phyloP scores from a whole-genome alignment of 148 eudicot species.

The Vaccinium myrtillus region DNA sequence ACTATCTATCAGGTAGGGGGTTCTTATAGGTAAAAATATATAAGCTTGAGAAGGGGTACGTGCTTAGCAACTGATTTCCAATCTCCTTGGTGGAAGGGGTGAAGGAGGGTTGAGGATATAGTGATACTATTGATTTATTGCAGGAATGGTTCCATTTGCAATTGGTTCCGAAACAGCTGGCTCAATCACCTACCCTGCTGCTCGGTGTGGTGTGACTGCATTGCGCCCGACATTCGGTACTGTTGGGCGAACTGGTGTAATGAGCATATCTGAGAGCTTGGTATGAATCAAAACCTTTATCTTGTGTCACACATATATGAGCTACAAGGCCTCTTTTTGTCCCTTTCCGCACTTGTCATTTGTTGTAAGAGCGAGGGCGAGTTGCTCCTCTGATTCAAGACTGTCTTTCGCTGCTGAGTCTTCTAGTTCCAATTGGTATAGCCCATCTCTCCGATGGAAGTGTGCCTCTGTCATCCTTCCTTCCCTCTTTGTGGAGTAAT shows the following conservation, averaged over 20 bases:
- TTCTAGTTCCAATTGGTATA: too few relatives aligned
- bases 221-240: slow-evolving; percentile 84
- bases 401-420: too few relatives aligned
- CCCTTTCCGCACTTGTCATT: not conserved
- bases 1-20: not conserved
- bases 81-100: not conserved
- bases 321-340: not conserved
- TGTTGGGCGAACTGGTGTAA: slow-evolving; percentile 85
- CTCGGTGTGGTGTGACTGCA: slow-evolving; percentile 91
- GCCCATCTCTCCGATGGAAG: too few relatives aligned
- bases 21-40: not conserved
- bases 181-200: slow-evolving; percentile 80
- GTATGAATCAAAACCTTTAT: slow-evolving; percentile 31
- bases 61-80: not conserved
- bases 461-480: too few relatives aligned
- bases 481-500: too few relatives aligned
- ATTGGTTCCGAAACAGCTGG: slow-evolving; percentile 97
- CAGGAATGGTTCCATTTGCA: slow-evolving; percentile 91
- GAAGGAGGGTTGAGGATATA: not conserved
- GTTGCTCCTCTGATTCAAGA: too few relatives aligned
- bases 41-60: not conserved
- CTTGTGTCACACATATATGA: not conserved
- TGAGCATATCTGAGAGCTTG: slow-evolving; percentile 94
- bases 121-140: not conserved
- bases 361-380: not conserved